Conservation (phyloP, 2,329 filamentous ascomycete species). For the Neonectria sp. region DNA sequence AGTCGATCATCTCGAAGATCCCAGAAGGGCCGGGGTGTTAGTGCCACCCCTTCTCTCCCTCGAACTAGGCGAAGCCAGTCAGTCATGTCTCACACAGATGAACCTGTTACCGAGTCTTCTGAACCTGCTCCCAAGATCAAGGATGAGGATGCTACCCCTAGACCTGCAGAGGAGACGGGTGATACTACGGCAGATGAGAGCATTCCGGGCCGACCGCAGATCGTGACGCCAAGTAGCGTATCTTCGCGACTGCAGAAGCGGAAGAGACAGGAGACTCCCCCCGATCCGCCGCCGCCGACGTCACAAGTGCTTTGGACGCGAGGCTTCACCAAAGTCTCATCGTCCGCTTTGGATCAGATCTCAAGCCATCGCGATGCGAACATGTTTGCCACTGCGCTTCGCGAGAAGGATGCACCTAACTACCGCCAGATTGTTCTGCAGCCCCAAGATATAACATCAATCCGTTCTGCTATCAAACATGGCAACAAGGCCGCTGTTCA, state of each 20-base stretch:
- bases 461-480: constrained; percentile 81
- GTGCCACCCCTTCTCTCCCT: constrained; percentile 54
- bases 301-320: constrained; percentile 83
- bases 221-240: constrained; percentile 56
- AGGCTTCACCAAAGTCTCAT: constrained; percentile 80
- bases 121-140: constrained; percentile 65
- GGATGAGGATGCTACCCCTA: constrained; percentile 71
- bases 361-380: constrained; percentile 83
- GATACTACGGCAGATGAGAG: constrained; percentile 72
- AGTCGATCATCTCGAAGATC: constrained; percentile 55
- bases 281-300: constrained; percentile 67
- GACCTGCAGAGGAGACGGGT: constrained; percentile 67
- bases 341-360: constrained; percentile 82
- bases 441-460: constrained; percentile 83
- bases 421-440: constrained; percentile 82
- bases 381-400: constrained; percentile 83
- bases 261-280: constrained; percentile 69
- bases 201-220: constrained; percentile 56
- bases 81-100: constrained; percentile 63
- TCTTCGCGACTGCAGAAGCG: constrained; percentile 64
- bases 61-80: constrained; percentile 62
- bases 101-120: constrained; percentile 60
- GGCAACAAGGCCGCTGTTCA: constrained; percentile 77
- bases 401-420: constrained; percentile 81
- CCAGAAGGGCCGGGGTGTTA: constrained; percentile 53